Evolutionary conservation across 2,329 filamentous ascomycete genomes (phyloP).

Genomic region (Thielaviopsis musarum): DNA sequence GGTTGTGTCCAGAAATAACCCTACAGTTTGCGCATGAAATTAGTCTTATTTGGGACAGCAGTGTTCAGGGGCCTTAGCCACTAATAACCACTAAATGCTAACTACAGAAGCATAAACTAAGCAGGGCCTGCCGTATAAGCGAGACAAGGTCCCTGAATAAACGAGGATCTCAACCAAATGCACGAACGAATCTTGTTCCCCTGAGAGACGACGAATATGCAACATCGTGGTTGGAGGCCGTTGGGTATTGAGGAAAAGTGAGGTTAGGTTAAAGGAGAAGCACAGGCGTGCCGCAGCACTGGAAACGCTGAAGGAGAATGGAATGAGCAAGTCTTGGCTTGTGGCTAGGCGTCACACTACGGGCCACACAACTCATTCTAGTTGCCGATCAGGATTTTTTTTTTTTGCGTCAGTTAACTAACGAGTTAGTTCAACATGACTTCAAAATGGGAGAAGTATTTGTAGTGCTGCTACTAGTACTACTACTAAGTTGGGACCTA

Average conservation of each 20-base stretch:
- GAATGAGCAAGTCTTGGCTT: too few species aligned
- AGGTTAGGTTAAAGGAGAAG: too few species aligned
- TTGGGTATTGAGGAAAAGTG: too few species aligned
- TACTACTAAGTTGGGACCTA: too few species aligned
- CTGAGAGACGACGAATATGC: neutral
- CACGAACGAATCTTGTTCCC: neutral
- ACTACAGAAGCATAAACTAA: neutral
- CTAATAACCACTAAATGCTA: neutral
- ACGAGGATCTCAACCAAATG: neutral
- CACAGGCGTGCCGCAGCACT: too few species aligned
- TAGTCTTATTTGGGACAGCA: neutral
- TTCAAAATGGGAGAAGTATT: too few species aligned
- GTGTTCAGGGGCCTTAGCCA: neutral
- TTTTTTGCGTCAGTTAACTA: too few species aligned
- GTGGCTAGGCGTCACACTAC: neutral
- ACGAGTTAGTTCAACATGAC: too few species aligned
- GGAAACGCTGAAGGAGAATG: too few species aligned
- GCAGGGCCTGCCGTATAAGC: neutral
- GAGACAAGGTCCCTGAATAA: neutral
- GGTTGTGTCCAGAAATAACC: neutral
- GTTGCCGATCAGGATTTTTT: neutral
- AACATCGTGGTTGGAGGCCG: too few species aligned
- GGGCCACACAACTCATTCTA: neutral
- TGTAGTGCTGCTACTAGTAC: too few species aligned
- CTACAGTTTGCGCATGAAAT: neutral